Conservation (phyloP, 2,329 filamentous ascomycete species). For the Talaromyces sp. region DNA sequence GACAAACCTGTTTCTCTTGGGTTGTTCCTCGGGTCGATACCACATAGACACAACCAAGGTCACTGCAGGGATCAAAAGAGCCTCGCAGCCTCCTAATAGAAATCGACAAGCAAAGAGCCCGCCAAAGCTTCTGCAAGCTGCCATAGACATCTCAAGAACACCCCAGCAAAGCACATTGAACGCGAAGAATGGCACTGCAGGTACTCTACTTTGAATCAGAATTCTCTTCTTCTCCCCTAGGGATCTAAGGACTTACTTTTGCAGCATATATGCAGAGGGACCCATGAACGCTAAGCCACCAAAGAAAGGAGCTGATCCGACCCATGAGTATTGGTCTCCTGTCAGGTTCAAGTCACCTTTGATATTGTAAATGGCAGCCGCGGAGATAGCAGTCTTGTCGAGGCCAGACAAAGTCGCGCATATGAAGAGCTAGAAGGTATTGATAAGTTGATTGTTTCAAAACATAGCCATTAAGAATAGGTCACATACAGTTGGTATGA, state of each 20-base stretch:
- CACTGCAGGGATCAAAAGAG: neutral
- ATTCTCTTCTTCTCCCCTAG: no score
- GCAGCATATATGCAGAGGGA: neutral
- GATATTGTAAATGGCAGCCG: conserved; percentile 58
- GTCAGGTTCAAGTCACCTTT: conserved; percentile 50
- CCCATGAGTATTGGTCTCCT: conserved; percentile 57
- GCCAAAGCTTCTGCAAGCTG: neutral
- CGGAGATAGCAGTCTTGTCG: conserved; percentile 34
- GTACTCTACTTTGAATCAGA: neutral
- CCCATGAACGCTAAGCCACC: conserved; percentile 17
- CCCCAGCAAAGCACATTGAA: conserved; percentile 3
- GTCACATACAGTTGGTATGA: conserved; percentile 57
- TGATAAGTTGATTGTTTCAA: no score
- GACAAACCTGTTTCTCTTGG: conserved; percentile 1
- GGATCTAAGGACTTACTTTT: neutral
- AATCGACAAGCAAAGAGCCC: neutral
- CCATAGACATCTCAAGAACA: conserved; percentile 2
- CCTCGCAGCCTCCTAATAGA: conserved; percentile 1
- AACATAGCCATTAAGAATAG: neutral
- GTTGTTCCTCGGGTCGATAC: conserved; percentile 3
- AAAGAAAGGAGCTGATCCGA: conserved; percentile 36
- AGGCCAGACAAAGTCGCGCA: conserved; percentile 33
- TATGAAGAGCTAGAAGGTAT: conserved; percentile 22
- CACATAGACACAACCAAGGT: conserved; percentile 4
- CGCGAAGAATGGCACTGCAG: neutral